phyloP scores from a whole-genome alignment of 2,329 filamentous ascomycete species.

The Aspergillus nomiae region DNA sequence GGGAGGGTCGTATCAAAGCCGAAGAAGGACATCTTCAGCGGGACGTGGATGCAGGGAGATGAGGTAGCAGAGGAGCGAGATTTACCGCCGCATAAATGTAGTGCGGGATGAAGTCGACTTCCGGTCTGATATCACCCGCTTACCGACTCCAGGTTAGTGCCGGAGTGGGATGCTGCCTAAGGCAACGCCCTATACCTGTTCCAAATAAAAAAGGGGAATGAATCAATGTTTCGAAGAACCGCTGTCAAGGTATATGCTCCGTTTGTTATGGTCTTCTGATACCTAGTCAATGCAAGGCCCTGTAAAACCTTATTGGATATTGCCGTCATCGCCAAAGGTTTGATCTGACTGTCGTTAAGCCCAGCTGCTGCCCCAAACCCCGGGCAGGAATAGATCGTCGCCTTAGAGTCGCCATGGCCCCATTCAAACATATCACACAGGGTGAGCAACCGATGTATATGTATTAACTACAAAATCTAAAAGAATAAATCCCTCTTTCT shows the following conservation, averaged over 20 bases:
- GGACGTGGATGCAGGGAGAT: conserved; percentile 14
- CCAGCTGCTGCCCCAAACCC: conserved; percentile 3
- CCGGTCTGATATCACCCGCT: conserved; percentile 26
- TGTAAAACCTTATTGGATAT: neutral
- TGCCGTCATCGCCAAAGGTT: neutral
- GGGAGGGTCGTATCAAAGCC: conserved; percentile 75
- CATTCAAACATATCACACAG: neutral
- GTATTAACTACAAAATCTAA: neutral
- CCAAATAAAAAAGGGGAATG: neutral
- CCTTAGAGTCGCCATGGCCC: neutral
- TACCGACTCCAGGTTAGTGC: conserved; percentile 13
- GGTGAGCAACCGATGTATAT: neutral
- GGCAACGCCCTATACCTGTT: neutral
- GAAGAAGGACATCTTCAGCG: conserved; percentile 79
- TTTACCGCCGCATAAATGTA: conserved; percentile 25
- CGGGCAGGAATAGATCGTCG: conserved; percentile 11
- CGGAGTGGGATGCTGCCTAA: conserved; percentile 13
- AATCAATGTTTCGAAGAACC: neutral
- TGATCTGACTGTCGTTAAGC: neutral
- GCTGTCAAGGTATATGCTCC: neutral
- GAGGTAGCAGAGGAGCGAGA: conserved; percentile 10
- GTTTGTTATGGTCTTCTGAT: neutral
- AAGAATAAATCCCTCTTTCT: neutral
- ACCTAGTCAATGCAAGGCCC: neutral
- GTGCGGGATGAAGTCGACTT: conserved; percentile 28